Evolutionary conservation across 805 yeast genomes (phyloP).

Genomic region (Suhomyces canberraensis): DNA sequence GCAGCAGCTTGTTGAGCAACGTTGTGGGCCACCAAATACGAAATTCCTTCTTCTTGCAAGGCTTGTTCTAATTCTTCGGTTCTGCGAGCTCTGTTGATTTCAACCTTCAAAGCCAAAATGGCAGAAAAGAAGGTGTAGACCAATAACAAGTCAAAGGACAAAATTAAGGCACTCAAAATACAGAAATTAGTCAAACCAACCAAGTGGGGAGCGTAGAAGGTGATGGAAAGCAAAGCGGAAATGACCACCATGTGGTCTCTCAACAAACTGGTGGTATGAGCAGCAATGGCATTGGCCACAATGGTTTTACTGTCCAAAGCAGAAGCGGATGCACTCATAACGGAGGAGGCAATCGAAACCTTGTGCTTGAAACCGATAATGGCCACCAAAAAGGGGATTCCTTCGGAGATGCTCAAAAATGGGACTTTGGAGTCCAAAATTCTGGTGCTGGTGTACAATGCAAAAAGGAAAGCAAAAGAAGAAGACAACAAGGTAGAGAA

Average conservation of each 20-base stretch:
- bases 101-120: conserved; percentile 80
- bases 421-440: conserved; percentile 61
- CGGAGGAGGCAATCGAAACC: conserved; percentile 63
- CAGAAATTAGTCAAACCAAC: conserved; percentile 80
- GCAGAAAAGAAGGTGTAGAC: conserved; percentile 82
- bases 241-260: conserved; percentile 77
- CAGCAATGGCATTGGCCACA: conserved; percentile 39
- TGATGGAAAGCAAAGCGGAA: conserved; percentile 63
- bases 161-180: conserved; percentile 64
- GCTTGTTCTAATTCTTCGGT: conserved; percentile 74
- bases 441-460: conserved; percentile 58
- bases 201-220: conserved; percentile 62
- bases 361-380: conserved; percentile 90
- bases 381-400: conserved; percentile 89
- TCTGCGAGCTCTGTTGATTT: conserved; percentile 80
- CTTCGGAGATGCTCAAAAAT: conserved; percentile 76
- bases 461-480: conserved; percentile 78
- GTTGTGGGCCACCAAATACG: conserved; percentile 63
- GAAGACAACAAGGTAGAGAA: conserved; percentile 76
- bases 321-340: conserved; percentile 36
- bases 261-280: conserved; percentile 51
- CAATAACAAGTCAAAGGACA: conserved; percentile 67
- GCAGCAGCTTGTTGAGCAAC: conserved; percentile 51
- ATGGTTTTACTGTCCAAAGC: conserved; percentile 40
- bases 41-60: conserved; percentile 89